A percentile compares a stretch with the other conserved stretches of the same genome.
Conservation (phyloP, 2,329 filamentous ascomycete species). For the Nemania diffusa region DNA sequence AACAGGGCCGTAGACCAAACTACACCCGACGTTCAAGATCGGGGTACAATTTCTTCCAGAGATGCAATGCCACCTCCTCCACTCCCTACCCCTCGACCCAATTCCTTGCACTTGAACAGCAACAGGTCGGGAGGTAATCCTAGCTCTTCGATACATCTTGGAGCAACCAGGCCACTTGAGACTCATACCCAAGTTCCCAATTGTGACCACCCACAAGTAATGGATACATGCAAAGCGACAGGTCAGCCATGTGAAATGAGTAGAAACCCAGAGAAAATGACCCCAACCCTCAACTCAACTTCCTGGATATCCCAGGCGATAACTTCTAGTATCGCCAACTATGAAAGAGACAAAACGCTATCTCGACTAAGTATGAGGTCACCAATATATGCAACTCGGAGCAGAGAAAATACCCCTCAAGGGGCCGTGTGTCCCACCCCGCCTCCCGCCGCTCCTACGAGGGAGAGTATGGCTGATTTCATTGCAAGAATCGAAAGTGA, state of each 20-base stretch:
- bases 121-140: not conserved
- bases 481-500: slow-evolving; percentile 51
- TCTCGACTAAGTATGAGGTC: slow-evolving; percentile 38
- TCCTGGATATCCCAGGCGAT: slow-evolving; percentile 45
- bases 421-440: not conserved
- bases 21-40: slow-evolving; percentile 24
- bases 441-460: not conserved
- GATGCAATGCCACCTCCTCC: slow-evolving; percentile 49
- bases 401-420: slow-evolving; percentile 6
- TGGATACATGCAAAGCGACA: not conserved
- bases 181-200: not conserved
- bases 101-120: not conserved
- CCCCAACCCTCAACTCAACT: slow-evolving; percentile 32
- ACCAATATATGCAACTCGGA: slow-evolving; percentile 36
- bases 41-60: slow-evolving; percentile 41
- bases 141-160: not conserved
- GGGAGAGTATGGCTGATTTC: slow-evolving; percentile 49
- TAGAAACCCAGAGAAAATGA: slow-evolving; percentile 13
- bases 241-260: not conserved
- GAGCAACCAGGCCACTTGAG: not conserved
- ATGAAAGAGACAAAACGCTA: slow-evolving; percentile 26
- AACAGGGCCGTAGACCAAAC: not conserved
- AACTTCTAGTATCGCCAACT: slow-evolving; percentile 32
- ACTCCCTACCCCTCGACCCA: slow-evolving; percentile 34
- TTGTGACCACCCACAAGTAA: not conserved